Percentiles rank a stretch among this genome's conserved stretches.
These are phyloP conservation scores for Starmera stellimalicola DNA, from an alignment of 1,139 yeast genomes.

Conservation along the genomic window DNA sequence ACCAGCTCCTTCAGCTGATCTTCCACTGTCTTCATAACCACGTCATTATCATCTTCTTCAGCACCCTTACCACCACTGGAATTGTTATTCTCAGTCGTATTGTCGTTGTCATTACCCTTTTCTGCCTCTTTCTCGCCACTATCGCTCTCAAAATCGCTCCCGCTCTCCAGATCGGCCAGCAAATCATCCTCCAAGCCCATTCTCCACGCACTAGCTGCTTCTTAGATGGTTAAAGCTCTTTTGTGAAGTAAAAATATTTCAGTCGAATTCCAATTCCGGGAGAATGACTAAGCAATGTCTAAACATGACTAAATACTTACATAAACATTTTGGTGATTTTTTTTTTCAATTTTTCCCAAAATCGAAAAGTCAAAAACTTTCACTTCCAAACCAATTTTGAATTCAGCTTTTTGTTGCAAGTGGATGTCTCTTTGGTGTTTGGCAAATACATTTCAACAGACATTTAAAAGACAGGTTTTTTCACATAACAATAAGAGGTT, in stretches of 20 bases:
- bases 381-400: too few species aligned
- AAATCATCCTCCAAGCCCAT: conserved; percentile 21
- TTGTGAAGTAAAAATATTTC: neutral
- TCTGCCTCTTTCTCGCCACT: conserved; percentile 3
- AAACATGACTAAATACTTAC: neutral
- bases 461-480: too few species aligned
- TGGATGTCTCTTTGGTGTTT: conserved; percentile 9
- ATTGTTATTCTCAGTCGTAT: conserved; percentile 4
- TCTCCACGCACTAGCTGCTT: too few species aligned
- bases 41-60: conserved; percentile 7
- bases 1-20: conserved; percentile 1
- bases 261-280: neutral
- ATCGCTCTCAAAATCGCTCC: conserved; percentile 14
- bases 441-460: neutral
- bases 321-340: neutral
- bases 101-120: neutral
- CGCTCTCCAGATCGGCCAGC: conserved; percentile 23
- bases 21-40: conserved; percentile 3
- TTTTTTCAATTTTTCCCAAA: conserved; percentile 1
- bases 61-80: conserved; percentile 4
- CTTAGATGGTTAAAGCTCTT: too few species aligned
- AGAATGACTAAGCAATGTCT: neutral
- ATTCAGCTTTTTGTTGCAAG: conserved; percentile 10
- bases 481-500: too few species aligned
- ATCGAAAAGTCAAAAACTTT: neutral